Conservation (phyloP, 352 stramenopile species). For the Phytophthora tentaculata region DNA sequence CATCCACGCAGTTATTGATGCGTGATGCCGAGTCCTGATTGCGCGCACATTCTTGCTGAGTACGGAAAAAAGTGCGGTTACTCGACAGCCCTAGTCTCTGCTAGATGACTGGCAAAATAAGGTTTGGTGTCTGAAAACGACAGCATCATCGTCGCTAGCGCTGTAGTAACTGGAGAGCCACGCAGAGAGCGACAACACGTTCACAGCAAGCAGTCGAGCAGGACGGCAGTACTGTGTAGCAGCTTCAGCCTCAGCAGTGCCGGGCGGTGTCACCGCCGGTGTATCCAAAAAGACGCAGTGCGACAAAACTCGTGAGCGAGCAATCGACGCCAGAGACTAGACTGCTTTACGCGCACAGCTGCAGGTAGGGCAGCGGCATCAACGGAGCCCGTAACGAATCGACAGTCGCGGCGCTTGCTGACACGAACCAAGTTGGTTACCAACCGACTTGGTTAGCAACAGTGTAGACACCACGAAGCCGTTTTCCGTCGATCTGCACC, state of each 20-base stretch:
- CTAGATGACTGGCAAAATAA: constrained; percentile 10
- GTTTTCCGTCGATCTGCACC: no score
- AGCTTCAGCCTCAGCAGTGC: not conserved
- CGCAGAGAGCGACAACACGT: not conserved
- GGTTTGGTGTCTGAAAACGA: constrained; percentile 1
- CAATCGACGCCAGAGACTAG: constrained; percentile 11
- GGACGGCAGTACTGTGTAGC: not conserved
- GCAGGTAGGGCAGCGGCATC: constrained; percentile 12
- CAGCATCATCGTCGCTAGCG: not conserved
- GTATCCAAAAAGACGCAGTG: constrained; percentile 6
- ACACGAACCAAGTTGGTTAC: not conserved
- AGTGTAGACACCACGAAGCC: no score
- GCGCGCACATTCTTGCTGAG: constrained; percentile 16
- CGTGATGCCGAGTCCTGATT: constrained; percentile 20
- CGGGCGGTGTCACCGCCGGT: not conserved
- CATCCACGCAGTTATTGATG: not conserved
- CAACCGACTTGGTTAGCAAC: no score
- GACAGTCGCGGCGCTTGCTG: not conserved
- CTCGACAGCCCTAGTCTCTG: constrained; percentile 21
- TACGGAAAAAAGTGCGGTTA: constrained; percentile 26
- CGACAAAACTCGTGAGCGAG: constrained; percentile 25
- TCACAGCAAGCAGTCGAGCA: not conserved
- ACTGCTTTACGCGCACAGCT: constrained; percentile 11
- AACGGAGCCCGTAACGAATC: constrained; percentile 3
- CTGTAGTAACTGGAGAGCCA: not conserved